Base-by-base conservation (phyloP, 345 rosid species). In the Euphorbia pulcherrima region DNA sequence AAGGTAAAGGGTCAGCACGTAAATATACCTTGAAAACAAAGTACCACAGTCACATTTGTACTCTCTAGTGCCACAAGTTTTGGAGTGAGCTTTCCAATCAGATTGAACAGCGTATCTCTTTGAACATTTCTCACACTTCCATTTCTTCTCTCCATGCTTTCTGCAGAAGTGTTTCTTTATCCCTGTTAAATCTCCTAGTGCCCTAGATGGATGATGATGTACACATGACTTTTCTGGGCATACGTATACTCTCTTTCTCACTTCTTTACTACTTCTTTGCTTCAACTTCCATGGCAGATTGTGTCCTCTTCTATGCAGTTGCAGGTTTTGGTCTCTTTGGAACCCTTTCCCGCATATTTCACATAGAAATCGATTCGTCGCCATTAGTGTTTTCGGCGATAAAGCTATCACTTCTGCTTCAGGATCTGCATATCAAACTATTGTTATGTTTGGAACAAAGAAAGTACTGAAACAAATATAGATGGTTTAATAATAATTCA, bases 221-320 rank as follows among this genome's bases (percentile, higher is more conserved):
- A 89, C 95, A 55, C 99, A 94, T 1, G 78, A 75, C 73, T 85
- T 90, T 68, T 94, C 99, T 0, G 99, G 99, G 81, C 97, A 94
- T 35, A 94, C 96, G 24, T 94, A 94, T 26, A 94, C 99, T 5
- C 99, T 76, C 71, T 94, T 94, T 74, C 85, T 78, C 18, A 65
- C 70, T 79, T 94, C 99, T 63, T 94, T 94, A 68, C 72, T 85
- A 1, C 83, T 83, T 79, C 99, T 82, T 74, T 91, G 99, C 95
- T 94, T 94, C 46, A 94, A 86, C 81, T 94, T 94, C 99, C 99
- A 94, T 26, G 99, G 99, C 44, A 94, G 90, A 80, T 94, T 94
- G 78, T 94, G 99, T 13, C 97, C 99, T 18, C 99, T 77, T 48
- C 97, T 75, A 62, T 94, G 99, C 35, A 94, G 96, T 27, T 94